Conservation (phyloP, 1,139 yeast species). For the Blastobotrys capitulatus region DNA sequence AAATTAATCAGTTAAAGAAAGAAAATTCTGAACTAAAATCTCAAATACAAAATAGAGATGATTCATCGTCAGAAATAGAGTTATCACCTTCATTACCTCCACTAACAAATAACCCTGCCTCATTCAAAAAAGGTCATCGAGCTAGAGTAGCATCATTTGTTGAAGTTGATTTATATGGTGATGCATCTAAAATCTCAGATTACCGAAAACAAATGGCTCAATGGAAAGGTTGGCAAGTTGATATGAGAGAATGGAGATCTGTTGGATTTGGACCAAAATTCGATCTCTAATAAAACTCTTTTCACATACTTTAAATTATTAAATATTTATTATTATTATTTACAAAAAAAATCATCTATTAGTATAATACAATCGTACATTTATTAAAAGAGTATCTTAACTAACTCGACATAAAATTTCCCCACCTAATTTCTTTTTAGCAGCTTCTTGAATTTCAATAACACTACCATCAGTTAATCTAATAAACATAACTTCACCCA, state of each 20-base stretch:
- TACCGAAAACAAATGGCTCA: slow-evolving; percentile 38
- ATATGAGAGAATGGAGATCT: slow-evolving; percentile 75
- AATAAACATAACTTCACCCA: slow-evolving; percentile 83
- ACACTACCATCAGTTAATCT: slow-evolving; percentile 46
- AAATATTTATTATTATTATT: not conserved
- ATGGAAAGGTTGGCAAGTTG: slow-evolving; percentile 85
- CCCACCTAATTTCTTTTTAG: slow-evolving; percentile 65
- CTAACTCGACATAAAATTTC: slow-evolving; percentile 77
- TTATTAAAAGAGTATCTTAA: slow-evolving; percentile 28
- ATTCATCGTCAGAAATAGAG: slow-evolving; percentile 20
- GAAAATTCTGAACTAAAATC: slow-evolving; percentile 23
- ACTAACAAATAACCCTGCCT: slow-evolving; percentile 5
- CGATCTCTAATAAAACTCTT: slow-evolving; percentile 36
- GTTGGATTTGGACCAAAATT: slow-evolving; percentile 57
- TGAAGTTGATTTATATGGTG: slow-evolving; percentile 34
- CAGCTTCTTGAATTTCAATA: slow-evolving; percentile 79
- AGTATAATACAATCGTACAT: too few species aligned
- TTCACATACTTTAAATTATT: not conserved
- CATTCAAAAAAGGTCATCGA: slow-evolving; percentile 10
- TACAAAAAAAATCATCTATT: not conserved
- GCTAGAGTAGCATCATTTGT: slow-evolving; percentile 31
- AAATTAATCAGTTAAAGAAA: slow-evolving; percentile 20
- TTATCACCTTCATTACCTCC: slow-evolving; percentile 23
- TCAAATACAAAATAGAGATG: slow-evolving; percentile 13
- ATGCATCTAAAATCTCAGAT: slow-evolving; percentile 27